These are phyloP conservation scores for Xylaria scruposa DNA, from an alignment of 495 filamentous ascomycete genomes.

Conservation along the genomic window DNA sequence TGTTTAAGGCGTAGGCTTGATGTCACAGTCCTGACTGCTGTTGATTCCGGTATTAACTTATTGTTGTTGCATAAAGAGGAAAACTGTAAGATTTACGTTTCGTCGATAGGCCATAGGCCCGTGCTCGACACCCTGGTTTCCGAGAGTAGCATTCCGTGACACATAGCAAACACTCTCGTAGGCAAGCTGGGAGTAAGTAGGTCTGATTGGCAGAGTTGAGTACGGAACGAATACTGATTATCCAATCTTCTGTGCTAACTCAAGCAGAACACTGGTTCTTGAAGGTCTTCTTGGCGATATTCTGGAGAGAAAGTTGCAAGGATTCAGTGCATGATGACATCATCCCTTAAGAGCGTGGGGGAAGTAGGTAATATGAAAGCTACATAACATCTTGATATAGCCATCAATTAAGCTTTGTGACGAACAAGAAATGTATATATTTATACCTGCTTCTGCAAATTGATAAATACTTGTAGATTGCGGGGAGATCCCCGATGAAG, in stretches of 20 bases:
- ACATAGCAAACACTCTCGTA: not conserved
- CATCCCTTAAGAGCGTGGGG: not conserved
- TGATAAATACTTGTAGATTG: not conserved
- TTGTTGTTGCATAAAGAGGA: too few species aligned
- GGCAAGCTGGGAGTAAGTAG: not conserved
- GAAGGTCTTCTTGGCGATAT: not conserved
- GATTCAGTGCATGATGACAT: constrained; percentile 1
- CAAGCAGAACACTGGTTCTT: not conserved
- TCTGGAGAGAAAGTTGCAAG: not conserved
- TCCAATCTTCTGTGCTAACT: not conserved
- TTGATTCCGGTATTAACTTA: too few species aligned
- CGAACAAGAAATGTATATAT: not conserved
- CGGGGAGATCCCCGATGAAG: constrained; percentile 18
- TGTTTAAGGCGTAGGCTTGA: not conserved
- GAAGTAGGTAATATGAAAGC: not conserved
- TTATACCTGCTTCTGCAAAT: not conserved
- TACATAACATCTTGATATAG: not conserved
- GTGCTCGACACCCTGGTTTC: too few species aligned
- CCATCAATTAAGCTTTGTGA: not conserved
- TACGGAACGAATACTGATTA: not conserved
- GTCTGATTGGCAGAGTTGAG: not conserved
- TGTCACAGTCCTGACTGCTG: too few species aligned
- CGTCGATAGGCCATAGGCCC: too few species aligned
- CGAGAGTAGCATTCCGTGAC: too few species aligned
- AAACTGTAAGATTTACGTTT: too few species aligned